Percentiles rank a stretch among this genome's conserved stretches.
Evolutionary conservation across 768 basidiomycete species (phyloP).

Genomic region (Serendipita sp.): DNA sequence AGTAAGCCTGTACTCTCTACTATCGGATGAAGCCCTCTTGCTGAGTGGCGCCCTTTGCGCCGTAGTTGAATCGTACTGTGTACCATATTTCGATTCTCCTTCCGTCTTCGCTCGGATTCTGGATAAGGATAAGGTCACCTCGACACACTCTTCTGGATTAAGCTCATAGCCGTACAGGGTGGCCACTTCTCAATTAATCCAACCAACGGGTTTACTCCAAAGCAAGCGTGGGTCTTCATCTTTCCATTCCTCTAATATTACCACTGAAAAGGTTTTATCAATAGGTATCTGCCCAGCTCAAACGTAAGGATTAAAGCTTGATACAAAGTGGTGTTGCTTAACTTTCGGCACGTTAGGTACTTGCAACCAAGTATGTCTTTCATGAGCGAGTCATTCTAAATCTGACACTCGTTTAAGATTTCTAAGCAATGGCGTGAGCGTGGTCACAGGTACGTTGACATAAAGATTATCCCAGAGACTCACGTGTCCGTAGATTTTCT

Average conservation of each 20-base stretch:
- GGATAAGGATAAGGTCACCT: constrained; percentile 52
- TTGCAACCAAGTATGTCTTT: constrained; percentile 54
- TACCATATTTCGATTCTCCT: constrained; percentile 88
- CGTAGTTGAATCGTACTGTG: constrained; percentile 79
- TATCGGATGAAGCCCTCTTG: neutral
- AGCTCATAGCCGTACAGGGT: constrained; percentile 28
- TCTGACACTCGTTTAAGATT: constrained; percentile 27
- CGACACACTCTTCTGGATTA: constrained; percentile 2
- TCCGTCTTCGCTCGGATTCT: constrained; percentile 81
- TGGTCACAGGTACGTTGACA: constrained; percentile 46
- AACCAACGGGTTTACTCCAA: constrained; percentile 47
- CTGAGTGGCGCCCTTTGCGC: neutral
- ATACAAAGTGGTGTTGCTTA: neutral
- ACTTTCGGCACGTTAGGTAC: constrained; percentile 33
- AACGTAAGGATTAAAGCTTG: constrained; percentile 34
- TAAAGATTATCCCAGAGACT: constrained; percentile 6
- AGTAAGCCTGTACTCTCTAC: constrained; percentile 27
- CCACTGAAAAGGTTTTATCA: neutral
- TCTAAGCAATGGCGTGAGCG: constrained; percentile 67
- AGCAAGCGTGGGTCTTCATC: constrained; percentile 37
- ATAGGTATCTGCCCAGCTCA: constrained; percentile 55
- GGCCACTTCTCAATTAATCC: constrained; percentile 88
- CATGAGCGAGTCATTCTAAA: neutral
- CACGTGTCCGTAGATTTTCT: constrained; percentile 43
- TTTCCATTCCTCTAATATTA: neutral